phyloP scores from a whole-genome alignment of 306 rosid genomes.

The Begonia masoniana region DNA sequence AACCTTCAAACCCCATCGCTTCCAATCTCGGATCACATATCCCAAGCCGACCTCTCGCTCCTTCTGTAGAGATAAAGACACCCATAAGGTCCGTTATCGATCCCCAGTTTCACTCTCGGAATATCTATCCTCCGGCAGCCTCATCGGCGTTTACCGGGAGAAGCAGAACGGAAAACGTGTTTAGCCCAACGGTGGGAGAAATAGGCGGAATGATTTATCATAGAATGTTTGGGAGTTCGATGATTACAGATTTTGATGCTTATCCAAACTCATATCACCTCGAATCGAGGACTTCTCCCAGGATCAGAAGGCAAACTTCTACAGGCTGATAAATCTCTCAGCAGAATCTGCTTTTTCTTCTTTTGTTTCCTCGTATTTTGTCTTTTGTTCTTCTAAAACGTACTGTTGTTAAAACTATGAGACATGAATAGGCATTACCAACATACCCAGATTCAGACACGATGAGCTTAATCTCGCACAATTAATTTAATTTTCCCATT shows the following conservation, averaged over 20 bases:
- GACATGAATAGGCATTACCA: no score
- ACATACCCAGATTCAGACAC: no score
- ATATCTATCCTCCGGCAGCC: no score
- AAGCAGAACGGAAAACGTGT: conserved; percentile 16
- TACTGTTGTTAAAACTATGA: no score
- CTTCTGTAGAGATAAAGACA: conserved; percentile 22
- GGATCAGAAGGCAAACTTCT: conserved; percentile 58
- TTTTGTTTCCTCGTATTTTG: conserved; percentile 57
- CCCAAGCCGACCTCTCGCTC: conserved; percentile 54
- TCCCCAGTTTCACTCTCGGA: conserved; percentile 1
- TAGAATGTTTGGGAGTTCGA: no score
- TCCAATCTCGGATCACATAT: conserved; percentile 25
- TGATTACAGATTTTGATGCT: conserved; percentile 14
- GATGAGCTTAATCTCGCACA: no score
- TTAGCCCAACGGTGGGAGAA: conserved; percentile 33
- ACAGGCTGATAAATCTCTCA: conserved; percentile 66
- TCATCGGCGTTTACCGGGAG: no score
- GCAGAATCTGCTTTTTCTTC: conserved; percentile 60
- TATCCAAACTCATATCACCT: conserved; percentile 48
- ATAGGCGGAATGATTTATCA: conserved; percentile 36
- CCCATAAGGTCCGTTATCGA: not conserved
- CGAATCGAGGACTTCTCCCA: conserved; percentile 34
- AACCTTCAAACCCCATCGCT: conserved; percentile 28
- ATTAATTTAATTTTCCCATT: no score
- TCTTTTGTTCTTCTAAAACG: conserved; percentile 49